Evolutionary conservation across 169 alveolate species (phyloP), one percentile per base, ranked within the genome.

Genomic region (Plasmodium cynomolgi): DNA sequence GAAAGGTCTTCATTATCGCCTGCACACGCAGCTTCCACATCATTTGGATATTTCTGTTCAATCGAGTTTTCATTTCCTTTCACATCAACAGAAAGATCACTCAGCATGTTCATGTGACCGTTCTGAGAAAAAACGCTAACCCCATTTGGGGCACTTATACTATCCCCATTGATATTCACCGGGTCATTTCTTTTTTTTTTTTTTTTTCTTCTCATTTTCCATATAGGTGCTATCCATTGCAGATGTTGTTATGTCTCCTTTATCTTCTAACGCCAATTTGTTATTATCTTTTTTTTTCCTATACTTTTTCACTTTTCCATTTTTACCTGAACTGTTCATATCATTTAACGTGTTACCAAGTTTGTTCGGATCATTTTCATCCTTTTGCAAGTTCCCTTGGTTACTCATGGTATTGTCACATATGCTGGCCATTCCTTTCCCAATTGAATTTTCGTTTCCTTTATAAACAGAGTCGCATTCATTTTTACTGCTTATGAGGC

Each of bases 241-340:
- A 39, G 84, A 79, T 79, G 84, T 17, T 37, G 44, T 7, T 39
- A 79, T 39, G 26, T 79, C 62, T 3, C 31, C 29, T 13, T 41
- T 31, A 79, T 79, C 31, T 4, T 15, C 56, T 41, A n/a, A 79
- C 62, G 44, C 50, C 37, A 56, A 13, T 29, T 68, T 50, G 75
- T 62, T 62, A n/a, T 84, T 84, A n/a, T 71, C 44, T 31, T 82
- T 82, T 56, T 54, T 82, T 56, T 54, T 82, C 23, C 90, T 31
- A 50, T 82, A 54, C 39, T 56, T 82, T 82, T 17, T 84, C 33
- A 62, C 83, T 68, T 68, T 84, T 17, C 29, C 20, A 37, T 71
- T 84, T 84, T 84, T 72, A 33, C 50, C 75, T n/a, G 9, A 39
- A 68, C 41, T 11, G 39, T 84, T 56, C 26, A 56, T 56, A 56